Evolutionary conservation across 805 yeast genomes (phyloP), one percentile per base, ranked within the genome.

Genomic region (Starmerella potacharoeniae): DNA sequence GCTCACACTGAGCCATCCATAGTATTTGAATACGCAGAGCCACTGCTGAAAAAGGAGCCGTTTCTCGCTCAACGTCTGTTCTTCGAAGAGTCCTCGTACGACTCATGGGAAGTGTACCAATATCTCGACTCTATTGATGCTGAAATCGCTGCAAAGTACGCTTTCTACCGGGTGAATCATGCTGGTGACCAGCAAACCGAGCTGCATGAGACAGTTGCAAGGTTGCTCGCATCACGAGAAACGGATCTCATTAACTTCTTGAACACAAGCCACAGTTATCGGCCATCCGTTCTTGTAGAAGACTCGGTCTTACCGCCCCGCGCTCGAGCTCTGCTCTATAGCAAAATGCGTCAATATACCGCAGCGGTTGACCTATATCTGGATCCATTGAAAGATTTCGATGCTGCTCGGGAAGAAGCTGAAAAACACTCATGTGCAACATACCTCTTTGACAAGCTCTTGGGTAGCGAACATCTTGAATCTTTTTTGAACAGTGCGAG

Each of bases 351-450:
- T 0, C 79, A 79, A 52, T 86, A 86, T 64, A 74, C 75, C 10
- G 76, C 79, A 50, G 82, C 87, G 0, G 69, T 91, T 16, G 78
- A 79, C 53, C 77, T 87, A 2, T 73, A 81, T 30, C 80, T 77
- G 49, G 80, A 80, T 22, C 67, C 43, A 13, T 5, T 86, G 46
- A 68, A 77, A 4, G 84, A 84, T 63, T 74, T 78, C 49, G 68
- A 68, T 22, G 70, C 72, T n/a, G 85, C 95, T 0, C 75, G 83
- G 57, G 65, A 69, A 3, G 85, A 85, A 62, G 82, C 93, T 58
- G 67, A 76, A 0, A 70, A 71, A 0, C 77, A 75, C 31, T 7
- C 31, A 10, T 14, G 16, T 4, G 45, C 53, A 4, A 35, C 55
- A 2, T 57, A 54, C 31, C 41, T 60, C 34, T 55, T 59, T 31